Evolutionary conservation across 78 protist genomes (phyloP).

Genomic region (Dictyostelium purpureum): DNA sequence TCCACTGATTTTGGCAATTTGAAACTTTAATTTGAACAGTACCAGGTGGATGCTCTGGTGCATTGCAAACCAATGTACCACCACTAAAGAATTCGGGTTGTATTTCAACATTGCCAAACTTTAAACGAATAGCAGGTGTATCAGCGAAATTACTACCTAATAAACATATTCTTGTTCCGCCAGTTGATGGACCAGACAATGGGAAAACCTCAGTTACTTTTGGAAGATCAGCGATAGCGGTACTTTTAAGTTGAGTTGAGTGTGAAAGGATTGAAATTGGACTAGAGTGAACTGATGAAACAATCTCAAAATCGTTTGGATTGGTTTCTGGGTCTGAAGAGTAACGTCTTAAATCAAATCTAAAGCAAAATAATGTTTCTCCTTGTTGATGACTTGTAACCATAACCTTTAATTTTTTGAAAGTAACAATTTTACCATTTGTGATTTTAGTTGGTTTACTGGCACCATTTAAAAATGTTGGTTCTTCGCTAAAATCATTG

Average conservation of each 20-base stretch:
- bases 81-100: constrained; percentile 65
- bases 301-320: constrained; percentile 54
- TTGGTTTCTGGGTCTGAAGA: constrained; percentile 31
- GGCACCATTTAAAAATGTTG: constrained; percentile 76
- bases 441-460: constrained; percentile 36
- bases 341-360: constrained; percentile 81
- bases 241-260: constrained; percentile 79
- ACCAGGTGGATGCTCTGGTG: constrained; percentile 86
- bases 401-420: constrained; percentile 64
- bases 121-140: constrained; percentile 74
- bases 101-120: constrained; percentile 77
- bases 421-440: constrained; percentile 48
- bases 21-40: constrained; percentile 67
- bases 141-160: constrained; percentile 84
- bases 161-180: constrained; percentile 83
- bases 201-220: constrained; percentile 75
- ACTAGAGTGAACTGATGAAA: constrained; percentile 37
- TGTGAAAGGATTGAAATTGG: constrained; percentile 82
- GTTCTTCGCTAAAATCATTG: constrained; percentile 77
- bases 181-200: constrained; percentile 69
- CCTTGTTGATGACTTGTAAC: constrained; percentile 85
- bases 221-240: constrained; percentile 57
- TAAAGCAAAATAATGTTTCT: constrained; percentile 81
- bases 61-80: constrained; percentile 69
- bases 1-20: constrained; percentile 67